phyloP scores from a whole-genome alignment of 148 eudicot genomes.

The Pouteria glomerata region DNA sequence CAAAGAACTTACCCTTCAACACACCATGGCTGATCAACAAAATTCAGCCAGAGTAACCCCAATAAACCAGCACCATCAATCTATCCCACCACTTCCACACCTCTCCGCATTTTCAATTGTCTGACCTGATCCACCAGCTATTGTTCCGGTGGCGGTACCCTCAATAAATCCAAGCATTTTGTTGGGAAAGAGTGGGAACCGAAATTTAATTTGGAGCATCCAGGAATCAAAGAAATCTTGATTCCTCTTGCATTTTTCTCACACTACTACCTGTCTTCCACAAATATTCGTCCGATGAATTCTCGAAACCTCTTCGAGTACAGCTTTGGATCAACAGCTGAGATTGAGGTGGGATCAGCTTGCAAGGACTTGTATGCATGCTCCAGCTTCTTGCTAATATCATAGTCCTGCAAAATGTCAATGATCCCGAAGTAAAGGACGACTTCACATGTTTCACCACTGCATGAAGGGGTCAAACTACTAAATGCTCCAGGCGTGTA shows the following conservation, averaged over 20 bases:
- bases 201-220: constrained; percentile 14
- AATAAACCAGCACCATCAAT: neutral
- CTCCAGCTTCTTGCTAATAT: constrained; percentile 84
- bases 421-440: constrained; percentile 86
- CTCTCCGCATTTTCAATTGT: neutral
- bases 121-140: neutral
- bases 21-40: constrained; percentile 25
- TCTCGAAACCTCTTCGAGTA: constrained; percentile 87
- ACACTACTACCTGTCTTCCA: constrained; percentile 54
- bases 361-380: constrained; percentile 94
- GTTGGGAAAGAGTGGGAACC: neutral
- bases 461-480: constrained; percentile 40
- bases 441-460: constrained; percentile 61
- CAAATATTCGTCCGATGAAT: constrained; percentile 72
- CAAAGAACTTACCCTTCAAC: constrained; percentile 15
- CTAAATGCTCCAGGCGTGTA: constrained; percentile 50
- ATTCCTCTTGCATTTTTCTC: neutral
- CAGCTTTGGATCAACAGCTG: constrained; percentile 92
- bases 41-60: constrained; percentile 22
- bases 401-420: constrained; percentile 89
- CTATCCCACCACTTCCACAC: neutral
- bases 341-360: constrained; percentile 81
- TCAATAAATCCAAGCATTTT: neutral
- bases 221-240: neutral
- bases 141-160: neutral